Base-by-base conservation (phyloP, 441 rosid genomes). In the Gossypium lobatum region DNA sequence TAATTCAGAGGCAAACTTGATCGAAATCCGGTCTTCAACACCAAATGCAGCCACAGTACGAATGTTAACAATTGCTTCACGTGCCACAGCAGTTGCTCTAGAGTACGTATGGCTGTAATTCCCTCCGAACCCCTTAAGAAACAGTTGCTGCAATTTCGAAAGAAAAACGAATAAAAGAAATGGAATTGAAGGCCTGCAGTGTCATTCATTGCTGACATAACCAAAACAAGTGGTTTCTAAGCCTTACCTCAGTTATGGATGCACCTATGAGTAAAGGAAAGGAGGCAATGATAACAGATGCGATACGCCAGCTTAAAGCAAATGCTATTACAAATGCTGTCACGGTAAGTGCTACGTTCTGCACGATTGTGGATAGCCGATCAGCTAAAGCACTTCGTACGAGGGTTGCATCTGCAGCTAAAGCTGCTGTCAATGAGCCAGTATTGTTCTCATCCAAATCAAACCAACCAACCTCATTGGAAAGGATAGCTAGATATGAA, bases 111-210 rank as follows among this genome's bases (percentile, higher is more conserved):
- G 71, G 68, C 82, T 76, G 80, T 90, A 91, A 74, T 91, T 90
- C 78, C 97, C 97, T 63, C 94, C 96, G 25, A 93, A 93, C 28
- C 98, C 98, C 78, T 90, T 89, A 17, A 91, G 87, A 82, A 93
- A 93, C n/a, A 91, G 76, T 90, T 89, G 93, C 97, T 90, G 87
- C 53, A 80, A 37, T 78, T 73, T 16, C 62, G 3, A 10, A 59
- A 70, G 6, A 0, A 10, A 52, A 6, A n/a, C 8, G 46, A 66
- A 64, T 5, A 18, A 11, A 21, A 62, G 37, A 7, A 16, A 4
- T 14, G 50, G 6, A 42, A 21, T 39, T 1, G 72, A 18, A 65
- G 63, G 63, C 31, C n/a, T 42, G 57, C 31, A 10, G 52, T 37
- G 42, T 28, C 48, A 16, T 53, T 45, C 10, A 62, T 62, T 9